These are phyloP conservation scores for Xanthoconium stramineum DNA, from an alignment of 768 basidiomycete genomes.

Conservation along the genomic window DNA sequence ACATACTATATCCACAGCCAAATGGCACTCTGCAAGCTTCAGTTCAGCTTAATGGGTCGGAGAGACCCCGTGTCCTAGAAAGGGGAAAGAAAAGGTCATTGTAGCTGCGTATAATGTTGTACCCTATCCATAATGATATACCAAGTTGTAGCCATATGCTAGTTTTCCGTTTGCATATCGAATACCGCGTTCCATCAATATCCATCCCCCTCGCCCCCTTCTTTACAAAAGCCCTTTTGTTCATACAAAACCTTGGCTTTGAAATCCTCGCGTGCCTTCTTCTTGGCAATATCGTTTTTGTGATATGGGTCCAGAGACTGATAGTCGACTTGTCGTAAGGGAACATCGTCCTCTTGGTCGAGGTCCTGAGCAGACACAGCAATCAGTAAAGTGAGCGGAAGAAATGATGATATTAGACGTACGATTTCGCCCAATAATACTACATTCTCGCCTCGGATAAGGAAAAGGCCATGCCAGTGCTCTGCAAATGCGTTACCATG, in stretches of 20 bases:
- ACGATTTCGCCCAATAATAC: slow-evolving; percentile 96
- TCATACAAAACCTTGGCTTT: slow-evolving; percentile 82
- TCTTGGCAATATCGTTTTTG: slow-evolving; percentile 65
- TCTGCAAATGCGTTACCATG: slow-evolving; percentile 87
- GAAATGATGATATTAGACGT: slow-evolving; percentile 33
- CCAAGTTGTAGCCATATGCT: slow-evolving; percentile 16
- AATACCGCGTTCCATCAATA: slow-evolving; percentile 47
- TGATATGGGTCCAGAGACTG: slow-evolving; percentile 67
- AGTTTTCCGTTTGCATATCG: slow-evolving; percentile 1
- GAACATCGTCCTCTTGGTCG: slow-evolving; percentile 87
- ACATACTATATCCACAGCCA: slow-evolving; percentile 54
- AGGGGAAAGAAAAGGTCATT: slow-evolving; percentile 58
- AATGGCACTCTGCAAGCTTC: slow-evolving; percentile 34
- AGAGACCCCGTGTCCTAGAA: slow-evolving; percentile 41
- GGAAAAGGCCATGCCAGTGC: slow-evolving; percentile 81
- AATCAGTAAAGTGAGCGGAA: slow-evolving; percentile 3
- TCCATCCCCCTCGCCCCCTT: slow-evolving; percentile 95
- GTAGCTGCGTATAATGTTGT: slow-evolving; percentile 19
- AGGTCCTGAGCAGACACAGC: slow-evolving; percentile 59
- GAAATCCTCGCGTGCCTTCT: slow-evolving; percentile 76
- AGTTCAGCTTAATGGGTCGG: slow-evolving; percentile 46
- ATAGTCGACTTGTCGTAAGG: slow-evolving; percentile 72
- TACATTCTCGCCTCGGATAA: slow-evolving; percentile 98
- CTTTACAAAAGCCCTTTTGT: slow-evolving; percentile 88
- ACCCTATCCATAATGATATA: slow-evolving; percentile 23